Evolutionary conservation across 164 flowering plant species (phyloP).

Genomic region (Magnolia sinica): DNA sequence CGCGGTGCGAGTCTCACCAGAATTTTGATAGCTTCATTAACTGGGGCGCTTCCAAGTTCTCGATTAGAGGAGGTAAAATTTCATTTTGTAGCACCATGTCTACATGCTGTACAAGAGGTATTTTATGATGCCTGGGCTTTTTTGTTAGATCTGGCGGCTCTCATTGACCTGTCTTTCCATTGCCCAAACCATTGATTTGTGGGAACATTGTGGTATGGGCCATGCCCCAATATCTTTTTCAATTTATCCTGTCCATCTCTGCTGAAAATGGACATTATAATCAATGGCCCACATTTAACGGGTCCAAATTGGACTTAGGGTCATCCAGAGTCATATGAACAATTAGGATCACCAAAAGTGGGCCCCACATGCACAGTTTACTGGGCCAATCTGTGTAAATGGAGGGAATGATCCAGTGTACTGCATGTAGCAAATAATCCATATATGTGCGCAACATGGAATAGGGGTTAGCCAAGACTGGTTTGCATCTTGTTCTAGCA

Average conservation of each 20-base stretch:
- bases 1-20: conserved; percentile 77
- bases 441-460: too few relatives aligned
- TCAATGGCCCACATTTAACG: not conserved
- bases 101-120: not conserved
- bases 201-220: not conserved
- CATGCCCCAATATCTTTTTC: not conserved
- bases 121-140: not conserved
- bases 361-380: not conserved
- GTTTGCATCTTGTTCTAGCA: too few relatives aligned
- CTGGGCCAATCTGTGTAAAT: not conserved
- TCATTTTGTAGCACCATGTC: not conserved
- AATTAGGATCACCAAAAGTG: not conserved
- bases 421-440: not conserved
- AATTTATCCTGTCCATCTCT: not conserved
- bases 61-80: conserved; percentile 69
- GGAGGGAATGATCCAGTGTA: not conserved
- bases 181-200: not conserved
- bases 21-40: conserved; percentile 77
- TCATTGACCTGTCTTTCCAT: not conserved
- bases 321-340: not conserved
- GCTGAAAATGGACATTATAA: not conserved
- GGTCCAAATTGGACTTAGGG: not conserved
- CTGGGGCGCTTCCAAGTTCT: conserved; percentile 94
- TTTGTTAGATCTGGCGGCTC: not conserved
- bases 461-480: too few relatives aligned